These are phyloP conservation scores for Dioszegia crocea DNA, from an alignment of 768 basidiomycete genomes.

Conservation along the genomic window DNA sequence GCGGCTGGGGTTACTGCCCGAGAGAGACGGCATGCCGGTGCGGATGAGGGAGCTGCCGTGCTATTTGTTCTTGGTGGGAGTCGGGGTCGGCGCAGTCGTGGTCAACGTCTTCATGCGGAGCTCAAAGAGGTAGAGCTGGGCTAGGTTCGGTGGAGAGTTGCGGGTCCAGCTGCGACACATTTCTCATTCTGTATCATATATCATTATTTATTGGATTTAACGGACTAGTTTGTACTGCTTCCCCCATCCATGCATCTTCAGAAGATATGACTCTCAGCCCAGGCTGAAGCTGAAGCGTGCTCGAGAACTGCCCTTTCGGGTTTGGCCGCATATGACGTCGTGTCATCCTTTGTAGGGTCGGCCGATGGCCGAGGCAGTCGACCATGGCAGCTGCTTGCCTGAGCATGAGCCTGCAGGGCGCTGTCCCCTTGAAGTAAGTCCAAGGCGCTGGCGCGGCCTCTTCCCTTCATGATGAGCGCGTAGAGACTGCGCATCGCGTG, in stretches of 20 bases:
- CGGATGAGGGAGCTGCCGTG: conserved; percentile 34
- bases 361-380: background rate
- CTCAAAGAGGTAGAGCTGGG: background rate
- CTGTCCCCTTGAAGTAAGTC: too few relatives aligned
- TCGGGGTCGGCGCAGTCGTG: conserved; percentile 43
- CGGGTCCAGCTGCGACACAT: background rate
- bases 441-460: background rate
- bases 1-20: conserved; percentile 8
- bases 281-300: too few relatives aligned
- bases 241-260: too few relatives aligned
- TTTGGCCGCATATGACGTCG: background rate
- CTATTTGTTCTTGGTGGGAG: conserved; percentile 41
- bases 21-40: conserved; percentile 29
- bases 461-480: too few relatives aligned
- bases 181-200: background rate
- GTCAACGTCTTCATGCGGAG: conserved; percentile 32
- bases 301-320: background rate
- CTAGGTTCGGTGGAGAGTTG: background rate
- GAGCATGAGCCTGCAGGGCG: too few relatives aligned
- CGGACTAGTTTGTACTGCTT: background rate
- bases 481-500: background rate
- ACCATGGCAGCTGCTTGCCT: too few relatives aligned
- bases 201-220: background rate
- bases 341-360: too few relatives aligned
- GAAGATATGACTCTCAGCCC: too few relatives aligned